These are phyloP conservation scores for Hygrophorus russula DNA, from an alignment of 768 basidiomycete species.

Conservation along the genomic window DNA sequence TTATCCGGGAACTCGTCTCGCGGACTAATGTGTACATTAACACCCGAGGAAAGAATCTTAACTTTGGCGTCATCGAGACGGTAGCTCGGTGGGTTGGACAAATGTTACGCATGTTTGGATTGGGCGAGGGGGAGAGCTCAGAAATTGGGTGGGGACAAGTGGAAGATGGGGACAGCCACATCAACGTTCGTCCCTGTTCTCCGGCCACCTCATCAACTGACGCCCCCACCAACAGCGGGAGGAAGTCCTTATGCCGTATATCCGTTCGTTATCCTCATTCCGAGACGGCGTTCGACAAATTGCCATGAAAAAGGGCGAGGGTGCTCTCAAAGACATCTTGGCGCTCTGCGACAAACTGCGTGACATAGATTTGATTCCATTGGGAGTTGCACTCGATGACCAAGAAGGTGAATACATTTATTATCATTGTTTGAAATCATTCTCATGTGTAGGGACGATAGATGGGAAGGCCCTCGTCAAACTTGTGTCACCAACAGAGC, in stretches of 20 bases:
- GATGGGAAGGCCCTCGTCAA: conserved; percentile 96
- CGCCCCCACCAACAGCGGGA: conserved; percentile 47
- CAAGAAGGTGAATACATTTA: conserved; percentile 62
- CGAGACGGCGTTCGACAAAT: conserved; percentile 79
- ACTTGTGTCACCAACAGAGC: conserved; percentile 69
- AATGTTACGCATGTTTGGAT: conserved; percentile 72
- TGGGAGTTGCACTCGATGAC: conserved; percentile 95
- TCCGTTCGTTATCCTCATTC: conserved; percentile 78
- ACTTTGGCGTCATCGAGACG: conserved; percentile 53
- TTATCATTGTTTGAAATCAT: conserved; percentile 5
- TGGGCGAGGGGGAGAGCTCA: conserved; percentile 54
- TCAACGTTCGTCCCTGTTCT: conserved; percentile 35
- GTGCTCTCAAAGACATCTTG: conserved; percentile 69
- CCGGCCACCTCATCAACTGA: conserved; percentile 6
- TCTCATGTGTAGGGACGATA: conserved; percentile 16
- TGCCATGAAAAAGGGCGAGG: conserved; percentile 62
- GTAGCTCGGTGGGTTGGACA: conserved; percentile 57
- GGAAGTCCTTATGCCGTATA: conserved; percentile 79
- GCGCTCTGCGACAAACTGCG: conserved; percentile 82
- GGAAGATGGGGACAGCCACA: conserved; percentile 26
- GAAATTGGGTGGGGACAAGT: conserved; percentile 86
- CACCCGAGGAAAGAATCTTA: conserved; percentile 42
- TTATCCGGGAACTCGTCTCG: conserved; percentile 73
- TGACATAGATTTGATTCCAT: conserved; percentile 81
- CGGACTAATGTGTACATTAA: conserved; percentile 85